These are phyloP conservation scores for Euphorbia peplus DNA, from an alignment of 345 rosid genomes.

Conservation along the genomic window DNA sequence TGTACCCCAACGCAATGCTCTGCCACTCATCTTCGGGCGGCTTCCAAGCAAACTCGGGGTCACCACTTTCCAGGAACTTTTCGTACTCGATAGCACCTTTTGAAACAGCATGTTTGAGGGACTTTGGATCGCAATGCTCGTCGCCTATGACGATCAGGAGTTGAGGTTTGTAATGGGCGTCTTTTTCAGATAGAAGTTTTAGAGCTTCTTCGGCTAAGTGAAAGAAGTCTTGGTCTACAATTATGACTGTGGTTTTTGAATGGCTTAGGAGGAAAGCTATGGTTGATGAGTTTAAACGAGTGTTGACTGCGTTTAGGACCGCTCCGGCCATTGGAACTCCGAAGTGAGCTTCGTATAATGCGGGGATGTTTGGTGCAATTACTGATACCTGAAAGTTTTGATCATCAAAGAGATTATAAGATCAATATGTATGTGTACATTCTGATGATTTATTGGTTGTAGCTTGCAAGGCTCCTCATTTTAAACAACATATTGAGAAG, in stretches of 20 bases:
- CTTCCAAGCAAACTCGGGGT: conserved; percentile 70
- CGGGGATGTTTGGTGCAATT: conserved; percentile 85
- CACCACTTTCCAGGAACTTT: conserved; percentile 66
- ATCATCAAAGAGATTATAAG: not conserved
- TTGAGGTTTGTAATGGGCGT: conserved; percentile 45
- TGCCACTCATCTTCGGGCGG: conserved; percentile 96
- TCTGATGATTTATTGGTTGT: not conserved
- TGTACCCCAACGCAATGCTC: conserved; percentile 86
- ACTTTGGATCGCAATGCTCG: conserved; percentile 54
- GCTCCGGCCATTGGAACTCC: conserved; percentile 96
- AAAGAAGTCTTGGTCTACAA: conserved; percentile 86
- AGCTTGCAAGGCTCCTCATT: not conserved
- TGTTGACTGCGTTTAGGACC: conserved; percentile 70
- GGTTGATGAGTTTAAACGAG: conserved; percentile 67
- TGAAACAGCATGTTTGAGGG: conserved; percentile 47
- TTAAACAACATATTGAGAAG: too few relatives aligned
- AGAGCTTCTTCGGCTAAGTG: conserved; percentile 67
- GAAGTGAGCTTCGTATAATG: conserved; percentile 82
- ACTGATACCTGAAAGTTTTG: conserved; percentile 57
- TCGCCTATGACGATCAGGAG: conserved; percentile 73
- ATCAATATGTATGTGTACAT: not conserved
- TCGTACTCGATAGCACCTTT: conserved; percentile 79
- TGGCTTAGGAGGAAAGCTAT: conserved; percentile 83
- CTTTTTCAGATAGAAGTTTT: conserved; percentile 46
- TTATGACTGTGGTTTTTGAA: conserved; percentile 55